Percentiles rank a stretch among this genome's conserved stretches.
Evolutionary conservation across 164 flowering plant species (phyloP).

Genomic region (Houttuynia cordata): DNA sequence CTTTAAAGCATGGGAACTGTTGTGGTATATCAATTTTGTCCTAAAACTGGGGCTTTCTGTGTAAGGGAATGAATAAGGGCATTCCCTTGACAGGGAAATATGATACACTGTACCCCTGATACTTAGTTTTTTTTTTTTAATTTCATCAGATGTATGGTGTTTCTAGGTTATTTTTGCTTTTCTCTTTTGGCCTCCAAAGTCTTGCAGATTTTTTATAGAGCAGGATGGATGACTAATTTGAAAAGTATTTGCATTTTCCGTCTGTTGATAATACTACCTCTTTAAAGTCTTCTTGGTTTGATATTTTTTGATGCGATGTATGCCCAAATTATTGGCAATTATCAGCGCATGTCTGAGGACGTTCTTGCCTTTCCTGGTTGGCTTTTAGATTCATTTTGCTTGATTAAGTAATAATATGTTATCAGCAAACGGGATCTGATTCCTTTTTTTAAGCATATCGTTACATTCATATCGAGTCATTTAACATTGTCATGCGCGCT

Average conservation of each 20-base stretch:
- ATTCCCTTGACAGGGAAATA: not conserved
- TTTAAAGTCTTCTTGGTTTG: too few species aligned
- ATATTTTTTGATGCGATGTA: too few species aligned
- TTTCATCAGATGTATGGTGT: not conserved
- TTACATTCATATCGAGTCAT: too few species aligned
- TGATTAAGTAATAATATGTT: too few species aligned
- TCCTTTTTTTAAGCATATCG: too few species aligned
- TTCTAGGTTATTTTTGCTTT: not conserved
- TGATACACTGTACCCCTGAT: not conserved
- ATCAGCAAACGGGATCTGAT: too few species aligned
- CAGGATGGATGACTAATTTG: not conserved
- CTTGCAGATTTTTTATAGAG: not conserved
- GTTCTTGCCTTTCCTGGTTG: too few species aligned
- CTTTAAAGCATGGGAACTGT: constrained; percentile 2
- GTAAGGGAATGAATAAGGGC: not conserved
- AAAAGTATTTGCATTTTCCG: not conserved
- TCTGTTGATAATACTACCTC: not conserved
- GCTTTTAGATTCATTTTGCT: too few species aligned
- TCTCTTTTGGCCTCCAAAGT: not conserved
- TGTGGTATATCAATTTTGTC: constrained; percentile 1
- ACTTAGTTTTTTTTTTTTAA: too few species aligned
- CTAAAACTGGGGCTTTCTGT: not conserved
- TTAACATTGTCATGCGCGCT: too few species aligned
- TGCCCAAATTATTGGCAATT: too few species aligned
- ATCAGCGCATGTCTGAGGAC: too few species aligned